Percentiles rank a stretch among this genome's conserved stretches.
These are phyloP conservation scores for Acanthamoeba rhysodes DNA, from an alignment of 208 protist genomes.

Conservation along the genomic window DNA sequence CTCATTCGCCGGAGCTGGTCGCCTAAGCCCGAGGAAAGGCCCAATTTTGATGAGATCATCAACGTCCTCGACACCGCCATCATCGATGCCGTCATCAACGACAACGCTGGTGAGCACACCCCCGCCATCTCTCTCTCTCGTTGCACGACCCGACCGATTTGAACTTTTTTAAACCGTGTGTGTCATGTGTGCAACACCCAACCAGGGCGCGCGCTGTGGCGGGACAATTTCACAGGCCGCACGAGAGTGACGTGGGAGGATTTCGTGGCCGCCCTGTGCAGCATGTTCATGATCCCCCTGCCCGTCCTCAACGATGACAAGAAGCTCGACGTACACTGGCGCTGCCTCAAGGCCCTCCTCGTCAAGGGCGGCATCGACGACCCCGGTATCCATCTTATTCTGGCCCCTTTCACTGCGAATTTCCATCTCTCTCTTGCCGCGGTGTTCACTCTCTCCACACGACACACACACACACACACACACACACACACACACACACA, in stretches of 20 bases:
- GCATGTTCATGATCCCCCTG: constrained; percentile 4
- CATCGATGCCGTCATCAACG: constrained; percentile 45
- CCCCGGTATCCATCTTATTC: background rate
- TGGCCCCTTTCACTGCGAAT: too few relatives aligned
- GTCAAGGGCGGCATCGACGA: background rate
- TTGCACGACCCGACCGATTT: too few relatives aligned
- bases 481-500: too few relatives aligned
- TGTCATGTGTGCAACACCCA: background rate
- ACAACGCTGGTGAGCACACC: background rate
- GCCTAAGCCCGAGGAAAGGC: constrained; percentile 8
- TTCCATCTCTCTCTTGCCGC: too few relatives aligned
- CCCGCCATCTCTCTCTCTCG: background rate
- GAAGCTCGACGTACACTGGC: constrained; percentile 26
- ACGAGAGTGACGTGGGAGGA: constrained; percentile 33
- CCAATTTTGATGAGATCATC: constrained; percentile 59
- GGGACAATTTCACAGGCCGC: constrained; percentile 2
- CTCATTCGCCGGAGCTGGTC: constrained; percentile 15
- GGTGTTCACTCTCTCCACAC: too few relatives aligned
- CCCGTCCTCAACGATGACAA: constrained; percentile 9
- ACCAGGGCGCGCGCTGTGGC: constrained; percentile 3
- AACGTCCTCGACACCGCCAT: constrained; percentile 11
- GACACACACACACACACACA: background rate
- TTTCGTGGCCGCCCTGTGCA: constrained; percentile 4
- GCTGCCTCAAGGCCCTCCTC: constrained; percentile 9
- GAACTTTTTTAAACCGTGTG: too few relatives aligned